Evolutionary conservation across 2,329 filamentous ascomycete genomes (phyloP).

Genomic region (Arthrinium puccinioides): DNA sequence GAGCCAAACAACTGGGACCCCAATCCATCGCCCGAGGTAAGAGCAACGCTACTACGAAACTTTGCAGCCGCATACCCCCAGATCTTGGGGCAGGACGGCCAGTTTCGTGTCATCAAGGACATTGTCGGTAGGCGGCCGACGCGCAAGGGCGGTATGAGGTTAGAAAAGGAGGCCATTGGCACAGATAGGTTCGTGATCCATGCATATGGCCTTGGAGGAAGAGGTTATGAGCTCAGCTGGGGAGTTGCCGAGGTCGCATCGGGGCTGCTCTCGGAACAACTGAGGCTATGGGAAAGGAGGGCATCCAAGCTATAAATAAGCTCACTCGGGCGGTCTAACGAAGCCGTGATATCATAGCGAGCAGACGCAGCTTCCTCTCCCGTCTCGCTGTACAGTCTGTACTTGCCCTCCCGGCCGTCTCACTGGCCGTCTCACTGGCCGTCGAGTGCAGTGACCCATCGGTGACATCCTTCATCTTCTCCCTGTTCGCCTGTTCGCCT

Average conservation of each 20-base stretch:
- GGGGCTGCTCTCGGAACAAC: conserved; percentile 24
- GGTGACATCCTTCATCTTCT: no score
- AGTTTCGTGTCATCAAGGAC: conserved; percentile 29
- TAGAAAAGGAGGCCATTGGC: conserved; percentile 39
- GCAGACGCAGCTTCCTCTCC: no score
- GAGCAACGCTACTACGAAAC: conserved; percentile 36
- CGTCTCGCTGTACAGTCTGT: no score
- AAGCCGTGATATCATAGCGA: no score
- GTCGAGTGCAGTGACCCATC: no score
- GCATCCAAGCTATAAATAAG: no score
- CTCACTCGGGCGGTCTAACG: no score
- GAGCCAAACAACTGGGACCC: conserved; percentile 49
- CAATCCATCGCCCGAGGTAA: conserved; percentile 36
- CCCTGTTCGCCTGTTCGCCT: no score
- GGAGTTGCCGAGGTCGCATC: conserved; percentile 46
- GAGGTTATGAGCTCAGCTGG: conserved; percentile 56
- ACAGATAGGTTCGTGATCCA: conserved; percentile 33
- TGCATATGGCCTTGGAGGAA: conserved; percentile 53
- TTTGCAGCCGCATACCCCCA: conserved; percentile 21
- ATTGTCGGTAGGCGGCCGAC: conserved; percentile 39
- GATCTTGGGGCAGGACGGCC: conserved; percentile 15
- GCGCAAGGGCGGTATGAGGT: conserved; percentile 38
- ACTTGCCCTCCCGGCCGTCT: no score
- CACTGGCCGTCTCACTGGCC: no score
- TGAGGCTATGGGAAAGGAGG: no score